Conservation (phyloP, 140 eudicot species). For the Flaveria floridana region DNA sequence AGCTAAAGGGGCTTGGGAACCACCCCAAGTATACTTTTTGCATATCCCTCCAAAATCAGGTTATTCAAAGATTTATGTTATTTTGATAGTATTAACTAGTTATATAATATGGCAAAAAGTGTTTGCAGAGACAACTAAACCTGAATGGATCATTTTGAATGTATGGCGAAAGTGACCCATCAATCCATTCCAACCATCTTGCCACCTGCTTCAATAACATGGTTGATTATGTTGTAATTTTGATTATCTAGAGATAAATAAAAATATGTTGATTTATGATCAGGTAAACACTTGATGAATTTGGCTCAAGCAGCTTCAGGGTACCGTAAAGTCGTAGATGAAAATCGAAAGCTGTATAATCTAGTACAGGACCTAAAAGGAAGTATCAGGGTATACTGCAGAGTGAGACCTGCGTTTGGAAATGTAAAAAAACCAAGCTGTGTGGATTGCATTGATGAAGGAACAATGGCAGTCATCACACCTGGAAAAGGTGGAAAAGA, state of each 20-base stretch:
- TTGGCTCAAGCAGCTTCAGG: constrained; percentile 88
- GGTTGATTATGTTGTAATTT: constrained; percentile 6
- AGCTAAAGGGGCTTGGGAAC: background rate
- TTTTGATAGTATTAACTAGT: background rate
- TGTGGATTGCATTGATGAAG: constrained; percentile 58
- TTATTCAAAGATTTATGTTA: background rate
- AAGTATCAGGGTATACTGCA: constrained; percentile 81
- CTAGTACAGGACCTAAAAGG: constrained; percentile 96
- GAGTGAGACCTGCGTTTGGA: constrained; percentile 67
- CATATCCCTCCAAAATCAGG: background rate
- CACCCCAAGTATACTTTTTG: background rate
- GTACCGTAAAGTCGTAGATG: constrained; percentile 74
- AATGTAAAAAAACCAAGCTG: constrained; percentile 36
- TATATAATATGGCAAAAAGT: background rate
- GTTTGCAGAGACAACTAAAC: background rate
- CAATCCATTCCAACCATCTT: constrained; percentile 15
- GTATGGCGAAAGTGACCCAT: background rate
- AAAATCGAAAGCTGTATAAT: constrained; percentile 87
- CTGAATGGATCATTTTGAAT: background rate
- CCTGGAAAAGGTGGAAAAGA: constrained; percentile 69
- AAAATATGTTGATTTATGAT: background rate
- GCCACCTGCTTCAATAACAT: background rate
- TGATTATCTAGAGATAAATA: background rate
- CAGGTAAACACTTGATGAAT: constrained; percentile 57
- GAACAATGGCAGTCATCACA: constrained; percentile 46